Evolutionary conservation across 2,329 filamentous ascomycete genomes (phyloP), one percentile per base, ranked within the genome.

Genomic region (Cercospora citrullina): DNA sequence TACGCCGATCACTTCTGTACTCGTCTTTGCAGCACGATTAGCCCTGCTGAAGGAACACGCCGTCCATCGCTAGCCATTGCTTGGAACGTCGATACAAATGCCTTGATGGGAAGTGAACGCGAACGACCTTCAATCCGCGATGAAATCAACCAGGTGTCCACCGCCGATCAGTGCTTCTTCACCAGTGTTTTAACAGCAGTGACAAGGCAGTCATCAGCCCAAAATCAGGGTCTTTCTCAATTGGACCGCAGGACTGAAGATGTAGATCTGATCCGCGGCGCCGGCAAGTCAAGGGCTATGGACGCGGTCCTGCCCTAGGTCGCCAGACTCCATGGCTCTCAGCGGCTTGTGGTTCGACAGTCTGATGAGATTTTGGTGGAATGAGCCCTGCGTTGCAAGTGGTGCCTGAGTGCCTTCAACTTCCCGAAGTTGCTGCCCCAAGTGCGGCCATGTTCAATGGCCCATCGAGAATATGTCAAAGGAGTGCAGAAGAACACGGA

Each of bases 1-100:
- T 26, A 7, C 51, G 61, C 33, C 42, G 61, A 63, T 63, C 61
- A 33, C 45, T 63, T 63, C 61, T 63, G 26, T 53, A 26, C 48
- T 51, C 14, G 61, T 39, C 28, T 28, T 53, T 48, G 61, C 18
- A 21, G 61, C 61, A 26, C 61, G 61, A 63, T 42, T 63, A 33
- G 60, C 23, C 30, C 61, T 36, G 30, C n/a, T 28, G 23, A 55
- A 26, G 28, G 28, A 59, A n/a, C 45, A 26, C 61, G 61, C 61
- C 42, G 61, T 21, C 16, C 61, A 16, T 55, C 31, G 39, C 31
- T 63, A 63, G 61, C 30, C 45, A 36, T n/a, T 39, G 42, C 28
- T 63, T 23, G 30, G 33, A 18, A 23, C 53, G 61, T 51, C 45
- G 61, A 33, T 16, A 55, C 21, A 55, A 48, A 31, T 31, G 42